These are phyloP conservation scores for Calonectria hawksworthii DNA, from an alignment of 2,329 filamentous ascomycete species.

Conservation along the genomic window DNA sequence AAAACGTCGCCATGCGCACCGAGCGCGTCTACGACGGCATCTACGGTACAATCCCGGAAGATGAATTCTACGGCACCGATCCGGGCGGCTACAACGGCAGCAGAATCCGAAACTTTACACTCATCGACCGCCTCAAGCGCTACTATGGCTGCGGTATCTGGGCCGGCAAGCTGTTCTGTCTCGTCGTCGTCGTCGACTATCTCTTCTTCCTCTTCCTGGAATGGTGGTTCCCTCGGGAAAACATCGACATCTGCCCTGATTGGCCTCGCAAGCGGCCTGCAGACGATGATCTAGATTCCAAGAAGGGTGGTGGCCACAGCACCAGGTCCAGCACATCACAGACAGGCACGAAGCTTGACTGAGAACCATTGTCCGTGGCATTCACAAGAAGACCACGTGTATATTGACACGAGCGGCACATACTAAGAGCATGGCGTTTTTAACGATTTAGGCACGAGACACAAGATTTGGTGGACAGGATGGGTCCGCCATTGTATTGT, in stretches of 20 bases:
- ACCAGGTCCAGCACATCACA: conserved; percentile 52
- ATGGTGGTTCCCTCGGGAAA: conserved; percentile 84
- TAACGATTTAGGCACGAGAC: conserved; percentile 7
- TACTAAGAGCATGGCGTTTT: conserved; percentile 21
- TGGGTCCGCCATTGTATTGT: not conserved
- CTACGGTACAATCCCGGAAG: conserved; percentile 85
- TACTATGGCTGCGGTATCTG: conserved; percentile 99
- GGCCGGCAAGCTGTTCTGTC: conserved; percentile 97
- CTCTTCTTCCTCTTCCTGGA: conserved; percentile 91
- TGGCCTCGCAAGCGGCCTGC: conserved; percentile 84
- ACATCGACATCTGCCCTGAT: conserved; percentile 89
- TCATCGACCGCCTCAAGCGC: conserved; percentile 94
- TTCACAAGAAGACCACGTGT: not conserved
- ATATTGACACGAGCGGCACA: not conserved
- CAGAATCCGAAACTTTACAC: conserved; percentile 85
- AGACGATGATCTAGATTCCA: conserved; percentile 47
- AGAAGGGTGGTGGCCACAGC: conserved; percentile 45
- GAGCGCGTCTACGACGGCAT: conserved; percentile 97
- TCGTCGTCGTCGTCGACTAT: conserved; percentile 95
- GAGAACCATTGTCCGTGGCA: not conserved
- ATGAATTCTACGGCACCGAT: conserved; percentile 89
- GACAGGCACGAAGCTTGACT: conserved; percentile 44
- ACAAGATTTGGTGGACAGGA: not conserved
- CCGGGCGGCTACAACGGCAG: conserved; percentile 78
- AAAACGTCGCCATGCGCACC: conserved; percentile 92